These are phyloP conservation scores for Suillus hirtellus DNA, from an alignment of 768 basidiomycete genomes.

Conservation along the genomic window DNA sequence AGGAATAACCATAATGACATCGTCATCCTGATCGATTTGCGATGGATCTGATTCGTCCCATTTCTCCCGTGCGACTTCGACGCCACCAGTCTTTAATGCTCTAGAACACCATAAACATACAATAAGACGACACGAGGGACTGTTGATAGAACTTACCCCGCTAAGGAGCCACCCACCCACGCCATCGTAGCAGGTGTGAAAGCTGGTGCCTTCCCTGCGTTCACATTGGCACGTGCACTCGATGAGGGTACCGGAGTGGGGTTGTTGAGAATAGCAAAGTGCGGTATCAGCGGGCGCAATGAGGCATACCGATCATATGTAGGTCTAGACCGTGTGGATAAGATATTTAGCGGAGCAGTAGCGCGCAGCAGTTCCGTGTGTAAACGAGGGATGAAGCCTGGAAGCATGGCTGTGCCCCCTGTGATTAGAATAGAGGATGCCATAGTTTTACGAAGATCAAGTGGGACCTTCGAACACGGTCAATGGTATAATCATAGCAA, in stretches of 20 bases:
- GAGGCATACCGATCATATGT: conserved; percentile 73
- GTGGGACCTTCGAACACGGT: conserved; percentile 60
- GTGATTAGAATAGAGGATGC: conserved; percentile 82
- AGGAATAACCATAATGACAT: conserved; percentile 18
- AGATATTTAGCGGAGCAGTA: conserved; percentile 43
- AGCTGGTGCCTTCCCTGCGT: conserved; percentile 84
- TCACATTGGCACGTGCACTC: conserved; percentile 53
- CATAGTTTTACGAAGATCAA: conserved; percentile 85
- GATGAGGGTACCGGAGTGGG: conserved; percentile 58
- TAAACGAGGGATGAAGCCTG: conserved; percentile 91
- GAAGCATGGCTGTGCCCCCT: conserved; percentile 90
- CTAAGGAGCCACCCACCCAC: conserved; percentile 94
- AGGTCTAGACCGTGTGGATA: conserved; percentile 41
- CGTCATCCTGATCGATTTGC: conserved; percentile 42
- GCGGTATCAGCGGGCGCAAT: conserved; percentile 67
- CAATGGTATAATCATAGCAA: not conserved
- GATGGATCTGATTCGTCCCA: conserved; percentile 73
- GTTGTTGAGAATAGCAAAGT: conserved; percentile 85
- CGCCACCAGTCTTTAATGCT: conserved; percentile 83
- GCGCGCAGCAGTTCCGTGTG: conserved; percentile 72
- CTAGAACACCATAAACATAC: conserved; percentile 37
- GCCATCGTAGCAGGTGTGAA: conserved; percentile 79
- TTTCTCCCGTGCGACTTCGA: conserved; percentile 77
- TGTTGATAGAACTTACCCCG: conserved; percentile 62
- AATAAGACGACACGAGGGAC: not conserved